Conservation (phyloP, 345 rosid genomes). For the Trapa incisa region DNA sequence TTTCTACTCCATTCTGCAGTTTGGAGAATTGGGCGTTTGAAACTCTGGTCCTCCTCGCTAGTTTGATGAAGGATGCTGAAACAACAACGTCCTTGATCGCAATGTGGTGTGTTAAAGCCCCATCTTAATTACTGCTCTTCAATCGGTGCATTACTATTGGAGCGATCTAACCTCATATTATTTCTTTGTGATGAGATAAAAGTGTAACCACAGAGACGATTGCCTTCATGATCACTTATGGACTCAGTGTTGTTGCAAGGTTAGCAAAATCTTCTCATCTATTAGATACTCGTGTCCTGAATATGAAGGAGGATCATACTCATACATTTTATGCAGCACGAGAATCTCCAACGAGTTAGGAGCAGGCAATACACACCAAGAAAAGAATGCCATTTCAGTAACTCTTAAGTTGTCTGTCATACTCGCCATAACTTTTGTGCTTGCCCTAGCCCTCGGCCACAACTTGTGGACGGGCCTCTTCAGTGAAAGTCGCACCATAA, state of each 20-base stretch:
- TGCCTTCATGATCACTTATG: conserved; percentile 58
- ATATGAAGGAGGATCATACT: too few relatives aligned
- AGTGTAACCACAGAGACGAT: conserved; percentile 51
- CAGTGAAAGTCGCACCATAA: too few relatives aligned
- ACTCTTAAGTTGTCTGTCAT: too few relatives aligned
- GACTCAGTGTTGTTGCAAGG: conserved; percentile 80
- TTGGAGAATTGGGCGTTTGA: conserved; percentile 77
- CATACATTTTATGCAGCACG: not conserved
- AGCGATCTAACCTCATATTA: not conserved
- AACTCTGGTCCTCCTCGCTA: not conserved
- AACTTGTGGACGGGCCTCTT: too few relatives aligned
- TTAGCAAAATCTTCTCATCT: conserved; percentile 12
- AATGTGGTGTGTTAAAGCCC: conserved; percentile 33
- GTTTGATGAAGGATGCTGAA: too few relatives aligned
- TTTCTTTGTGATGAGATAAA: not conserved
- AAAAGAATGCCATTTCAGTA: too few relatives aligned
- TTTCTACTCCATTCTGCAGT: conserved; percentile 11
- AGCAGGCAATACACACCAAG: too few relatives aligned
- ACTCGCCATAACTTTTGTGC: too few relatives aligned
- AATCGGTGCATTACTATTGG: not conserved
- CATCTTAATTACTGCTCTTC: not conserved
- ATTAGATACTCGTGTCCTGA: too few relatives aligned
- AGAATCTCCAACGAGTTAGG: too few relatives aligned
- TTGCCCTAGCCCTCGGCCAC: too few relatives aligned
- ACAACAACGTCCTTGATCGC: conserved; percentile 29